Evolutionary conservation across 805 yeast genomes (phyloP).

Genomic region (Spathaspora gorwiae): DNA sequence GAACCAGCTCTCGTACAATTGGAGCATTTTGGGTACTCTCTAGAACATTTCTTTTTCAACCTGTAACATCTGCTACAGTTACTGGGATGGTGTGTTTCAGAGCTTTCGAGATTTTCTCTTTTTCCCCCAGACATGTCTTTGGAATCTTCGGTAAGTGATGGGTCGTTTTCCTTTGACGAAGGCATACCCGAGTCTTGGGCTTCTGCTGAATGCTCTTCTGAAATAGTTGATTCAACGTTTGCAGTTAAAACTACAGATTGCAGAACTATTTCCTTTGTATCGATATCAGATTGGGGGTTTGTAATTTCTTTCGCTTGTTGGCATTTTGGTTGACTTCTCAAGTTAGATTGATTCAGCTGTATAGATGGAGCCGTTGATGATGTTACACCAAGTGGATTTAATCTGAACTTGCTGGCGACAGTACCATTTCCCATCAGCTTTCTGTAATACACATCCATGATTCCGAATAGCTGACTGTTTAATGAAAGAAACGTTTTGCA

Average conservation of each 20-base stretch:
- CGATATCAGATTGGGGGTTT: background rate
- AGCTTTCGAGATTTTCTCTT: background rate
- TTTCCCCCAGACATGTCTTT: background rate
- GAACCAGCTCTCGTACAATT: constrained; percentile 33
- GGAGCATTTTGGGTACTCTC: constrained; percentile 34
- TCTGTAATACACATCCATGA: constrained; percentile 34
- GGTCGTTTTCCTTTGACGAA: no score
- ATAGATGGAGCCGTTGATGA: constrained; percentile 5
- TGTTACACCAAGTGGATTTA: background rate
- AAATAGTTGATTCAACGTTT: no score
- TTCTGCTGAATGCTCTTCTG: no score
- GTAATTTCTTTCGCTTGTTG: background rate
- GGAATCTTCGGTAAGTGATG: background rate
- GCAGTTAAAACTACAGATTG: no score
- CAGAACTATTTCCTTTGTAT: background rate
- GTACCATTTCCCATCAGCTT: constrained; percentile 38
- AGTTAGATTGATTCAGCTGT: constrained; percentile 16
- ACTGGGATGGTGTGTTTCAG: constrained; percentile 26
- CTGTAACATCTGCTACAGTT: constrained; percentile 39
- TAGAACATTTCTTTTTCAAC: constrained; percentile 38
- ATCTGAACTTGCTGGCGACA: constrained; percentile 32
- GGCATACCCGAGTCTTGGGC: no score
- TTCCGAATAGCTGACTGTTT: background rate
- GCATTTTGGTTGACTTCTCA: constrained; percentile 4
- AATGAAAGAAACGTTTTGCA: no score